phyloP scores from a whole-genome alignment of 1,284 basidiomycete species.

The Meripilus lineatus region DNA sequence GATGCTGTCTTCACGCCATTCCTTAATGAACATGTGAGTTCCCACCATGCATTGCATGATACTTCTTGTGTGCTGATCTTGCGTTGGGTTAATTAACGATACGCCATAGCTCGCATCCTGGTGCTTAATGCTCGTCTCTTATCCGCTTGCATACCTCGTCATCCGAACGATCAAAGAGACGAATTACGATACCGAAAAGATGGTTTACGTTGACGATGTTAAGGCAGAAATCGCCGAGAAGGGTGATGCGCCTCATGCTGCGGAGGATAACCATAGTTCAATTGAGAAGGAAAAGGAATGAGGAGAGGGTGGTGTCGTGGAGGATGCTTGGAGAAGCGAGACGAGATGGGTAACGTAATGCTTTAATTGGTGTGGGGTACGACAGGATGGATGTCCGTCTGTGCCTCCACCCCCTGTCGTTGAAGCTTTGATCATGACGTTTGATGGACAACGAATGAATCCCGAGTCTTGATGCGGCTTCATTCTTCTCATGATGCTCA shows the following conservation, averaged over 20 bases:
- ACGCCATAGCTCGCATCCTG: slow-evolving; percentile 31
- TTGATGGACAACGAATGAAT: too few relatives aligned
- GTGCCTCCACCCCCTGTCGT: too few relatives aligned
- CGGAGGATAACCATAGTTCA: neutral
- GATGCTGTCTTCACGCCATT: slow-evolving; percentile 38
- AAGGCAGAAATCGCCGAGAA: slow-evolving; percentile 17
- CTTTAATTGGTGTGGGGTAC: too few relatives aligned
- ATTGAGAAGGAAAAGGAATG: slow-evolving; percentile 11
- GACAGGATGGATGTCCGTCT: too few relatives aligned
- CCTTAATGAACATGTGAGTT: slow-evolving; percentile 31
- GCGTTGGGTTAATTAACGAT: neutral
- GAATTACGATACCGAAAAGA: slow-evolving; percentile 33
- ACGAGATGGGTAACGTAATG: too few relatives aligned
- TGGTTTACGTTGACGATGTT: slow-evolving; percentile 29
- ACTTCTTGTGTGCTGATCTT: neutral
- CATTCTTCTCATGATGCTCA: too few relatives aligned
- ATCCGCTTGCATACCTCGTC: slow-evolving; percentile 33
- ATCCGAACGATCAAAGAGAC: slow-evolving; percentile 35
- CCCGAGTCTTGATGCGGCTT: too few relatives aligned
- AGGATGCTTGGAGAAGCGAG: too few relatives aligned
- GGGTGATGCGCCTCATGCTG: neutral
- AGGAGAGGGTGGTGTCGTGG: too few relatives aligned
- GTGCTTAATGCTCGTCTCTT: slow-evolving; percentile 32
- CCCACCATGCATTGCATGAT: neutral
- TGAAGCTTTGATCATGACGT: too few relatives aligned